Conservation (phyloP, 2,329 filamentous ascomycete species). For the Colletotrichum sansevieriae region DNA sequence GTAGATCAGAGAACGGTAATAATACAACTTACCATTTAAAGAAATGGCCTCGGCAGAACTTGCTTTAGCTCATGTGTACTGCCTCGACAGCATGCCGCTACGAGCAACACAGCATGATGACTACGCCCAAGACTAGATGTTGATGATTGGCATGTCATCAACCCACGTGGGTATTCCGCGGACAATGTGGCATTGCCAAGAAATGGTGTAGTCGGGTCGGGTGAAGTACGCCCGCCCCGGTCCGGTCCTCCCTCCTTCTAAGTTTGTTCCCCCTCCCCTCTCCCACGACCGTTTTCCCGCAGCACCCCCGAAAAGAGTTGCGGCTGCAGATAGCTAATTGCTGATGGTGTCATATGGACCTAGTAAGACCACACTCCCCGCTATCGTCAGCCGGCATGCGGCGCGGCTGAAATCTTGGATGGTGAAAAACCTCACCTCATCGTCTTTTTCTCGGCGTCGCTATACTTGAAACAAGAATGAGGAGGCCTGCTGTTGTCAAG, state of each 20-base stretch:
- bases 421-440: background rate
- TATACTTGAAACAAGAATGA: too few relatives aligned
- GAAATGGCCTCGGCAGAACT: background rate
- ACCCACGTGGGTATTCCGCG: constrained; percentile 1
- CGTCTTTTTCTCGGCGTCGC: background rate
- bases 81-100: too few relatives aligned
- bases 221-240: constrained; percentile 8
- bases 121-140: background rate
- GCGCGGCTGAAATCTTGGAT: background rate
- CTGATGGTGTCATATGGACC: constrained; percentile 28
- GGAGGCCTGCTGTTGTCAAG: too few relatives aligned
- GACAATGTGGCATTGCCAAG: background rate
- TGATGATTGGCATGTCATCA: constrained; percentile 10
- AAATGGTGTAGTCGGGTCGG: constrained; percentile 28
- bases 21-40: constrained; percentile 22
- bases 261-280: background rate
- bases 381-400: background rate
- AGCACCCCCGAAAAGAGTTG: too few relatives aligned
- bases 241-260: background rate
- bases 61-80: background rate
- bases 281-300: too few relatives aligned
- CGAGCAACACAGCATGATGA: background rate
- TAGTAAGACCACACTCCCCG: background rate
- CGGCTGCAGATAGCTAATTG: constrained; percentile 15
- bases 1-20: constrained; percentile 23